Base-by-base conservation (phyloP, 108 stramenopile species). In the Stephanodiscus minutulus region DNA sequence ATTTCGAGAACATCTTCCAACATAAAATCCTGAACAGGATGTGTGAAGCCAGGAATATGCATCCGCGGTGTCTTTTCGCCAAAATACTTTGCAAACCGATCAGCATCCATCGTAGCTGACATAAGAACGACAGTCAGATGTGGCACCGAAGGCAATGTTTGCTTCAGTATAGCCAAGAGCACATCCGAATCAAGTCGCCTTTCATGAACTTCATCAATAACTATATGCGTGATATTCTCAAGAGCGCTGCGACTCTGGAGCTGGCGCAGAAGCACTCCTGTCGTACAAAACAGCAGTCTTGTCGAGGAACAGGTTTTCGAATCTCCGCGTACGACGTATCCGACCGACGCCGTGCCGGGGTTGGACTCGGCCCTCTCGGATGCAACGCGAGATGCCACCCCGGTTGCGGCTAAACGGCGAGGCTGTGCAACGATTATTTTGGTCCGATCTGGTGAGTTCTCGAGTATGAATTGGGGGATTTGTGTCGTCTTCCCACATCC, bases 121-220 rank as follows among this genome's bases (percentile, higher is more conserved):
- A 64, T 72, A 66, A 72, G 37, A 66, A 86, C 69, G 85, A 79
- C 56, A 86, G 61, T 36, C 27, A 81, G 55, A 46, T 68, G 61
- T 2, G 79, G 79, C 44, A 48, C 41, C 28, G 33, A 63, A 7
- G 78, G 67, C 25, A 77, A 60, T 4, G 61, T 54, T 49, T 73
- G 31, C 57, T 82, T 82, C 17, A 82, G 53, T 65, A 82, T 78
- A 10, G 85, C 92, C 69, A 94, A 75, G 3, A 94, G 68, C 1
- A 94, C 81, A 57, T 94, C 90, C n/a, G 85, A 84, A 57, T 91
- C 89, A 25, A 94, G 81, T 61, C 90, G 83, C 27, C 98, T 81
- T 68, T 99, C 98, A 68, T 99, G 97, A 37, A 98, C 97, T 77
- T 99, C 98, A 67, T 99, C 99, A 21, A 99, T 87, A 21, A 98